Conservation (phyloP, 1,139 yeast species). For the Kodamaea anthophila region DNA sequence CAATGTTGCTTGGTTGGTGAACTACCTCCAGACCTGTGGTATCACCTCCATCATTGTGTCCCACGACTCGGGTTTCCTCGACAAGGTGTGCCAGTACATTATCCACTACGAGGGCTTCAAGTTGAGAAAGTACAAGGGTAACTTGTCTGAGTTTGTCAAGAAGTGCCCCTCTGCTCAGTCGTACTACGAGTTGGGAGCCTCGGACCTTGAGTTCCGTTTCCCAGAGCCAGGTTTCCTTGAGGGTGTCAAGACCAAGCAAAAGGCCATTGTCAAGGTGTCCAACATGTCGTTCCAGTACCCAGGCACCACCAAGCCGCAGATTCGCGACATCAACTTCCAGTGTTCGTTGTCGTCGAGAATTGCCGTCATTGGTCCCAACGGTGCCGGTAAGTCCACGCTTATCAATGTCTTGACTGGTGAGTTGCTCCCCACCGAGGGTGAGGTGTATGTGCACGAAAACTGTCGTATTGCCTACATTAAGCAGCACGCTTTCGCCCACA, state of each 20-base stretch:
- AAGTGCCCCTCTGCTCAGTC: constrained; percentile 98
- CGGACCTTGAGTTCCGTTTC: constrained; percentile 92
- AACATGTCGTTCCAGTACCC: constrained; percentile 99
- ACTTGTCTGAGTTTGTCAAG: constrained; percentile 96
- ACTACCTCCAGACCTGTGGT: constrained; percentile 98
- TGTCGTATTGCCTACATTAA: constrained; percentile 99
- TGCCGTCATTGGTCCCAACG: constrained; percentile 99
- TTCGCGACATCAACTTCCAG: constrained; percentile 88
- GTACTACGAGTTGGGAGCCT: constrained; percentile 97
- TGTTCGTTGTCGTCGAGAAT: constrained; percentile 98
- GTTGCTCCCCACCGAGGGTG: constrained; percentile 95
- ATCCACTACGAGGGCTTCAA: constrained; percentile 99
- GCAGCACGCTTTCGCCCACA: constrained; percentile 99
- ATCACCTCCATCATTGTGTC: constrained; percentile 97
- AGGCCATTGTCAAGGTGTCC: constrained; percentile 97
- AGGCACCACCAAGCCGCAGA: constrained; percentile 96
- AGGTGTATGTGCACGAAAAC: constrained; percentile 98
- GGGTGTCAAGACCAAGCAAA: constrained; percentile 99
- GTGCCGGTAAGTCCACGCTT: constrained; percentile 99
- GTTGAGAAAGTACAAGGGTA: constrained; percentile 99
- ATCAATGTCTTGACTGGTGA: constrained; percentile 99
- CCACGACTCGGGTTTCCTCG: constrained; percentile 99
- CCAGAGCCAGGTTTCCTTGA: constrained; percentile 99
- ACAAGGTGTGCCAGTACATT: constrained; percentile 94
- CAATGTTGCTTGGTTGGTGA: constrained; percentile 98